Evolutionary conservation across 2,329 filamentous ascomycete genomes (phyloP), one percentile per base, ranked within the genome.

Genomic region (Leptographium lundbergii): DNA sequence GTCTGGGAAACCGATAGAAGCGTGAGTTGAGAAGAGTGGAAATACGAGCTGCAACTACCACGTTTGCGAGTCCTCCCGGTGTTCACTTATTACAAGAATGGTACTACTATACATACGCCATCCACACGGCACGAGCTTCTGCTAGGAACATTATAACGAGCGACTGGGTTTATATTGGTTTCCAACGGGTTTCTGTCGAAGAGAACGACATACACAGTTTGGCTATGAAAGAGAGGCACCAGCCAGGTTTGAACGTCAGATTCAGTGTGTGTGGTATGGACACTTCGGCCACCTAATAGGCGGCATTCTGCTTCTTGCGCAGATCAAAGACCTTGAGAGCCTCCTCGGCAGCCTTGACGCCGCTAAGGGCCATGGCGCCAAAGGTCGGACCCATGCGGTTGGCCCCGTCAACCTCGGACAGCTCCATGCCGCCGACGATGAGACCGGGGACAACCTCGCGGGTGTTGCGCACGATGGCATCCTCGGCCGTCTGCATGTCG

Each of bases 381-480:
- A 13, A 29, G 24, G 24, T 63, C 72, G 60, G 67, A 70, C 86
- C 91, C 91, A 96, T 96, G 57, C 91, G 83, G 76, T 95, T 95
- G 62, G 89, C 89, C 22, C 90, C 91, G 68, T 96, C 91, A 36
- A 95, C 85, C 74, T 96, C 91, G 61, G 85, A 89, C 65, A 96
- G 77, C 73, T 96, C 91, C 91, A 96, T 96, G 47, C 91, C 91
- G 57, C 91, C 91, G n/a, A 95, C 87, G 67, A 96, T 90, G 63
- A 96, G 77, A 32, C 91, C 91, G 6, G 89, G 89, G 17, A 91
- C 84, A 61, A 96, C 81, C 77, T 96, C 91, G 62, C 91, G 85
- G 7, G 91, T 96, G 65, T 87, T 80, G 79, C 94, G 95, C 70
- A 96, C 91, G 66, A 96, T 96, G 54, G 91, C 90, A 67, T 96